Conservation (phyloP, 192 early-diverging fungal species). For the Linnemannia exigua region DNA sequence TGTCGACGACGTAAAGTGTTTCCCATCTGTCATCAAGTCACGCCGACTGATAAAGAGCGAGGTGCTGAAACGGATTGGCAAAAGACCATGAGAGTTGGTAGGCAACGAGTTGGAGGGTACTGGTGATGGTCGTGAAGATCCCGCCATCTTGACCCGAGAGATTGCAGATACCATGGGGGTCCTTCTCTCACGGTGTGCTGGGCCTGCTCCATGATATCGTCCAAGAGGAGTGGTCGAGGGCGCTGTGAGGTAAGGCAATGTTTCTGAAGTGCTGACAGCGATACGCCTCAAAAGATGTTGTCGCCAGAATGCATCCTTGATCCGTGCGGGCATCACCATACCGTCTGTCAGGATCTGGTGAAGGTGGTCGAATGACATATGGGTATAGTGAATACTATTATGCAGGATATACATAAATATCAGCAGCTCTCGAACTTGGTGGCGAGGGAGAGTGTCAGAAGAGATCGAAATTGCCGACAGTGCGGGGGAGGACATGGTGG, state of each 20-base stretch:
- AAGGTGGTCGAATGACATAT: conserved; percentile 46
- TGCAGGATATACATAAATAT: conserved; percentile 51
- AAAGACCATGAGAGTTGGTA: conserved; percentile 28
- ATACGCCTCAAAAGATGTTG: conserved; percentile 44
- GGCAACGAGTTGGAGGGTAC: background rate
- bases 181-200: conserved; percentile 15
- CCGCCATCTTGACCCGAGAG: conserved; percentile 15
- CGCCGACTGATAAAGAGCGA: conserved; percentile 50
- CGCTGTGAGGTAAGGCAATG: conserved; percentile 13
- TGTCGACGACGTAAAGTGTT: conserved; percentile 51
- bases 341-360: conserved; percentile 42
- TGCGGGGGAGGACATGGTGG: conserved; percentile 31
- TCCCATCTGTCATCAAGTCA: conserved; percentile 53
- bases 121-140: background rate
- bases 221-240: conserved; percentile 15
- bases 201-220: conserved; percentile 26
- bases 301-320: conserved; percentile 56
- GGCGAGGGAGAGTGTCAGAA: conserved; percentile 37
- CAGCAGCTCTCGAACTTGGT: conserved; percentile 53
- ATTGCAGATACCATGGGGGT: background rate
- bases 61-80: conserved; percentile 55
- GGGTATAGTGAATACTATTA: conserved; percentile 51
- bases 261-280: conserved; percentile 27
- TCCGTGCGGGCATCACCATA: conserved; percentile 35
- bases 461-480: conserved; percentile 41